phyloP scores from a whole-genome alignment of 371 early-diverging fungal species.

The Syncephalastrum monosporum region DNA sequence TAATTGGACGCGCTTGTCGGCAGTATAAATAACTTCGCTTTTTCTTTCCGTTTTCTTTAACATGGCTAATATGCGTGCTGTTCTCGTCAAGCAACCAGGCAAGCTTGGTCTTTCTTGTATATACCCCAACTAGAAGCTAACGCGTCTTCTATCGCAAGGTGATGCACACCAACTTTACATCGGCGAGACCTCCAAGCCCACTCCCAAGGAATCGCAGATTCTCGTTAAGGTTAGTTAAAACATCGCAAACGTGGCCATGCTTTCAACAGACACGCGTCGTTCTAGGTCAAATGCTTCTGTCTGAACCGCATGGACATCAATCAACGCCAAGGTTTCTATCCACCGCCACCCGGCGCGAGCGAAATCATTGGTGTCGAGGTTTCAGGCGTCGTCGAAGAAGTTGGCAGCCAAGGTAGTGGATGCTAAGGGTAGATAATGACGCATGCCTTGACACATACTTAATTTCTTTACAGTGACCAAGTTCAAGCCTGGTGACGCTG shows the following conservation, averaged over 20 bases:
- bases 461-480: constrained; percentile 26
- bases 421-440: background rate
- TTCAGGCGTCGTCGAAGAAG: constrained; percentile 61
- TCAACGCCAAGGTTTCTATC: constrained; percentile 74
- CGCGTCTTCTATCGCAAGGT: constrained; percentile 28
- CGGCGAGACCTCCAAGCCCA: constrained; percentile 53
- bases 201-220: constrained; percentile 54
- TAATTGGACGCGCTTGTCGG: background rate
- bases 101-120: background rate
- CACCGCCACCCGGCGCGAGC: constrained; percentile 63
- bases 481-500: constrained; percentile 62
- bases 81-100: constrained; percentile 38
- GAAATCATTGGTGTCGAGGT: constrained; percentile 76
- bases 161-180: constrained; percentile 54
- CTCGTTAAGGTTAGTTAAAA: constrained; percentile 58
- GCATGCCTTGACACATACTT: background rate
- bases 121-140: background rate
- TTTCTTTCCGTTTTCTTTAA: constrained; percentile 1
- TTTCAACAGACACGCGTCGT: background rate
- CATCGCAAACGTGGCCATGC: background rate
- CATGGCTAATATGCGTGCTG: constrained; percentile 28
- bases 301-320: constrained; percentile 79
- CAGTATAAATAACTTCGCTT: too few relatives aligned
- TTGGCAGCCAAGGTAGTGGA: constrained; percentile 44
- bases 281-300: constrained; percentile 56